Evolutionary conservation across 2,329 filamentous ascomycete genomes (phyloP), one percentile per base, ranked within the genome.

Genomic region (Corynespora cassiicola): DNA sequence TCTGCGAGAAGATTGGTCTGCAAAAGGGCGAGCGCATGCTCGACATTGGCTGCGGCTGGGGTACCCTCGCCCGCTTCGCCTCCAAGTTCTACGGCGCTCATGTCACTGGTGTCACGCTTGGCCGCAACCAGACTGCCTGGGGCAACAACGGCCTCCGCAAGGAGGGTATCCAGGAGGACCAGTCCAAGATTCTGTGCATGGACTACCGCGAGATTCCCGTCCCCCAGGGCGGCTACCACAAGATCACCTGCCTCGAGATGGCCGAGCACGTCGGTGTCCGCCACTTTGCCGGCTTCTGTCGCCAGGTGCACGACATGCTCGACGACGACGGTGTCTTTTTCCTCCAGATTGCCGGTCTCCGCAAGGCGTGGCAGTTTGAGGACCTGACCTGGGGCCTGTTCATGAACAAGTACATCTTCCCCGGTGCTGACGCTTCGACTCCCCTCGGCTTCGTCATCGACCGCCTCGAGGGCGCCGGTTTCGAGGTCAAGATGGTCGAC

Each of bases 351-450:
- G 90, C 92, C 58, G 94, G 94, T 74, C 81, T 99, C 47, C 87
- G 94, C 58, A 95, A 95, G 77, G 78, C 81, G 50, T 97, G 94
- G 94, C 94, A 97, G 73, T 97, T 96, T 66, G 91, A 97, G 78
- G 92, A 97, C 74, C 81, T 96, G 34, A 88, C 92, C 70, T 97
- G 94, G 94, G 94, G 94, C 68, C 81, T 97, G 30, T 97, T 96
- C 81, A 95, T 97, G 90, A 97, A 97, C 85, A 96, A 96, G 78
- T 96, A 97, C 73, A 80, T 97, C 70, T 97, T 97, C 82, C 94
- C 91, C 21, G 94, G 94, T 67, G 94, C 94, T 34, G 94, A 97
- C 67, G 94, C 94, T 35, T 95, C 89, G 27, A 95, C 90, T 42
- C 94, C 94, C 34, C 84, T 99, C 31, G 90, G 89, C 56, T 94